Evolutionary conservation across 129 eudicot genomes (phyloP), one percentile per base, ranked within the genome.

Genomic region (carrot (Daucus carota)): DNA sequence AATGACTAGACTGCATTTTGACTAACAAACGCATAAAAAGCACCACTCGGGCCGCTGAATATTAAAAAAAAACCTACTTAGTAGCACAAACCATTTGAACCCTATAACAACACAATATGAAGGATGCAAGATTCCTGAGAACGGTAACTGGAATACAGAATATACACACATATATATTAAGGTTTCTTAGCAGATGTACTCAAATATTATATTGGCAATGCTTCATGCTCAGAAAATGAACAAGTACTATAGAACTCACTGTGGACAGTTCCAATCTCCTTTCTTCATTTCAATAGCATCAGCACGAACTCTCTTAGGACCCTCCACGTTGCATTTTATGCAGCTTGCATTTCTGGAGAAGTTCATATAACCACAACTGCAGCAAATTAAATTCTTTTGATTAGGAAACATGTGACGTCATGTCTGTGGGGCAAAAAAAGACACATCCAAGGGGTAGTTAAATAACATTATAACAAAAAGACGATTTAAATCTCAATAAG

Each of bases 241-340:
- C 36, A 76, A 28, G 67, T 38, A 63, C 0, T 11, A 70, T 28
- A 9, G 45, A 84, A 87, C 93, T 84, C 88, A 94, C 99, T 81
- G 79, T 41, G 93, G 88, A 82, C 99, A 94, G 67, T 84, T 83
- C 99, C 99, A 94, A 70, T 94, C 99, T 73, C 97, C 99, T 76
- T 81, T 87, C 83, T 94, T 91, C 93, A 77, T 89, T 86, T 86
- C 93, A 75, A 77, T 72, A 12, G 79, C 75, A 15, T 76, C 85
- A 52, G 0, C 44, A 13, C 78, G 57, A 62, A 77, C 73, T 80
- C 76, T 78, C 73, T 73, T 74, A 10, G 89, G 90, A 70, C 87
- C 86, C 28, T 84, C 86, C 52, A 76, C 83, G 31, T 86, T 71
- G 85, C 98, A 93, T 80, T 83, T 83, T 74, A 81, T 86, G 72